phyloP scores from a whole-genome alignment of 1,139 yeast genomes.

The Pichia sp. region DNA sequence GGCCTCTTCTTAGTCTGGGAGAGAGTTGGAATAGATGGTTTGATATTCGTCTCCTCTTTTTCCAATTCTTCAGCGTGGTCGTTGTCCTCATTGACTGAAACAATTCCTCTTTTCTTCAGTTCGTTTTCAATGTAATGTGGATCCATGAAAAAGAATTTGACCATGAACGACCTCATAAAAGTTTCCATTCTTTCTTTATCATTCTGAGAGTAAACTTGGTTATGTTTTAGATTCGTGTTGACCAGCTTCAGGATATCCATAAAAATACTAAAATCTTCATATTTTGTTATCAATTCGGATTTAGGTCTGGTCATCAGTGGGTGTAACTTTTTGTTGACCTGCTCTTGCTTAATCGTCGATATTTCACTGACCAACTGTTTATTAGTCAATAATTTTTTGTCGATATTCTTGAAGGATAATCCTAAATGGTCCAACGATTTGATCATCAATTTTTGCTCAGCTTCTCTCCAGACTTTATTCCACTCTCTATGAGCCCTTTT shows the following conservation, averaged over 20 bases:
- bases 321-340: conserved; percentile 68
- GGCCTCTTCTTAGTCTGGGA: conserved; percentile 33
- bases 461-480: conserved; percentile 98
- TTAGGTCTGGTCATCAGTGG: conserved; percentile 85
- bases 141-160: conserved; percentile 61
- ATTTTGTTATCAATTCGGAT: conserved; percentile 68
- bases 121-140: conserved; percentile 35
- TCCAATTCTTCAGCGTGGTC: conserved; percentile 18
- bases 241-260: conserved; percentile 71
- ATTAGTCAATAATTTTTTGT: conserved; percentile 84
- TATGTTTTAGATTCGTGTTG: conserved; percentile 63
- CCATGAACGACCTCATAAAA: conserved; percentile 63
- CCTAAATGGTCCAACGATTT: conserved; percentile 95
- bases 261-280: conserved; percentile 64
- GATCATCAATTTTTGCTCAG: conserved; percentile 91
- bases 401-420: conserved; percentile 92
- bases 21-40: conserved; percentile 22
- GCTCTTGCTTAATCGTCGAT: conserved; percentile 88
- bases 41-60: conserved; percentile 17
- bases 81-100: conserved; percentile 11
- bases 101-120: conserved; percentile 30
- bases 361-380: conserved; percentile 89
- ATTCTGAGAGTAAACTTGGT: conserved; percentile 69
- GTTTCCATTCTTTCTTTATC: conserved; percentile 78
- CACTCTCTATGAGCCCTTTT: conserved; percentile 96